Evolutionary conservation across 257 asterid genomes (phyloP).

Genomic region (Eustoma russellianum): DNA sequence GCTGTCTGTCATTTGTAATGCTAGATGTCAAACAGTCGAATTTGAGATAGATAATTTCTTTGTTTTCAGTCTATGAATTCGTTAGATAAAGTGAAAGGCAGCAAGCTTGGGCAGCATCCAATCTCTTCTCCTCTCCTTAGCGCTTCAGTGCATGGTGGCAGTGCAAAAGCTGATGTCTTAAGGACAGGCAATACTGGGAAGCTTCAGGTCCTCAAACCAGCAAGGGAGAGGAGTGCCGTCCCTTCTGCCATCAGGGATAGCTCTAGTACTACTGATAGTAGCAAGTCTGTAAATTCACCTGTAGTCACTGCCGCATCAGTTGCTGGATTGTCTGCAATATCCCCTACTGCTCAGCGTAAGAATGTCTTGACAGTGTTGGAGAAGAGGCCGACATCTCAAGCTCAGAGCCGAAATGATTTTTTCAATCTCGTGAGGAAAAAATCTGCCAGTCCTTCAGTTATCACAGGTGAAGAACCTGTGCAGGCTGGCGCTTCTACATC

Average conservation of each 20-base stretch:
- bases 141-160: constrained; percentile 53
- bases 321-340: constrained; percentile 24
- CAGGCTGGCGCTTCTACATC: constrained; percentile 18
- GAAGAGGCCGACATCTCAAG: constrained; percentile 67
- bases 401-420: constrained; percentile 84
- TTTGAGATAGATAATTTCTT: constrained; percentile 4
- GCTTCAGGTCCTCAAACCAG: constrained; percentile 69
- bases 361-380: constrained; percentile 37
- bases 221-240: constrained; percentile 47
- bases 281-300: constrained; percentile 24
- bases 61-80: constrained; percentile 44
- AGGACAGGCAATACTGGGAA: constrained; percentile 53
- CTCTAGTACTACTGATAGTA: constrained; percentile 34
- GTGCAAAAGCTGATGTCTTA: constrained; percentile 35
- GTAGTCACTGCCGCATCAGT: constrained; percentile 24
- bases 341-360: constrained; percentile 38
- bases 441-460: constrained; percentile 37
- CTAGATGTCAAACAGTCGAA: background rate
- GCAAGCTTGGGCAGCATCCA: constrained; percentile 51
- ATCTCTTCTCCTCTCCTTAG: constrained; percentile 33
- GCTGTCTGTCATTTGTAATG: background rate
- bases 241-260: constrained; percentile 38
- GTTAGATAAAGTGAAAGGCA: constrained; percentile 57
- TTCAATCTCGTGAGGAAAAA: constrained; percentile 73
- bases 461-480: constrained; percentile 30